Conservation (phyloP, 768 basidiomycete species). For the Lentinula detonsa region DNA sequence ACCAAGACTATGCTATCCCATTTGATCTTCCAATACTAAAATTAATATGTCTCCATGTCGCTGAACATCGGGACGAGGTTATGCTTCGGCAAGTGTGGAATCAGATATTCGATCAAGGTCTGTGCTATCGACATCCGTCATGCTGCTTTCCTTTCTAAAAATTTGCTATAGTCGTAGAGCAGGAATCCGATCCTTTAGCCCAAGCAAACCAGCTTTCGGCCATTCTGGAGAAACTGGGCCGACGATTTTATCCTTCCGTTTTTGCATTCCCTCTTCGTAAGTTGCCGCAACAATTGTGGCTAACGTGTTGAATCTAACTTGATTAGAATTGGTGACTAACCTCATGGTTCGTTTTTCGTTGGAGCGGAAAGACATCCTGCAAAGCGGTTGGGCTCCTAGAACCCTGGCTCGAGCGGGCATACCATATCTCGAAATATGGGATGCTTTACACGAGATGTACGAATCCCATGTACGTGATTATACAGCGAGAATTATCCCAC, state of each 20-base stretch:
- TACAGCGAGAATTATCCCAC: not conserved
- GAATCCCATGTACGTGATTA: constrained; percentile 67
- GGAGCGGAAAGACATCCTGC: constrained; percentile 48
- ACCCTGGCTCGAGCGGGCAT: constrained; percentile 78
- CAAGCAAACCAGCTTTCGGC: constrained; percentile 59
- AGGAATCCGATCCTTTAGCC: constrained; percentile 45
- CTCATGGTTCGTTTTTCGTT: constrained; percentile 72
- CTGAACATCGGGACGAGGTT: constrained; percentile 84
- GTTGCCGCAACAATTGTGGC: constrained; percentile 19
- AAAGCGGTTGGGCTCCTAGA: constrained; percentile 78
- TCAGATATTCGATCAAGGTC: constrained; percentile 77
- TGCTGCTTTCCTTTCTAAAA: not conserved
- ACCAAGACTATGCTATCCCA: constrained; percentile 81
- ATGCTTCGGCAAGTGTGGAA: constrained; percentile 86
- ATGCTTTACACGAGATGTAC: constrained; percentile 80
- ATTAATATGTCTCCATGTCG: constrained; percentile 87
- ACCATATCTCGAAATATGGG: constrained; percentile 78
- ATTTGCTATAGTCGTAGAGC: constrained; percentile 41
- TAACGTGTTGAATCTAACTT: not conserved
- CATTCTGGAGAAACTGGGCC: constrained; percentile 66
- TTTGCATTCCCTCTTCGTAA: constrained; percentile 83
- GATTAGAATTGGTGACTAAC: constrained; percentile 67
- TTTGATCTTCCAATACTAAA: constrained; percentile 81
- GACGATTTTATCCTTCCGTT: constrained; percentile 87
- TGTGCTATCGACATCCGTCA: constrained; percentile 13